Base-by-base conservation (phyloP, 1,284 basidiomycete species). In the Lignosus rhinocerotis region DNA sequence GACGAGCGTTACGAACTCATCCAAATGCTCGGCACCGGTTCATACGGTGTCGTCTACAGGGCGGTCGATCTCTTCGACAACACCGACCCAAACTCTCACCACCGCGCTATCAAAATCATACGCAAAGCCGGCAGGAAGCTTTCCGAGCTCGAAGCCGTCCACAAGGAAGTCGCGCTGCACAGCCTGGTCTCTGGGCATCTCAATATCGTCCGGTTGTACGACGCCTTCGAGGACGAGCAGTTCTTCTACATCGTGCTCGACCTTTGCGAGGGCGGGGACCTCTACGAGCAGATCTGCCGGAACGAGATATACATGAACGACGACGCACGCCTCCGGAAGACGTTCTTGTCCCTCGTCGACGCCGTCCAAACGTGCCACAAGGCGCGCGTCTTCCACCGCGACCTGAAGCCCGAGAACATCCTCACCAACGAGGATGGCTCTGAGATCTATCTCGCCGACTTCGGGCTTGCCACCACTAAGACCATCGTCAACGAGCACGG, bases 371-470 rank as follows among this genome's bases (percentile, higher is more conserved):
- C 80, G 64, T 87, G 85, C 69, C 87, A 90, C 70, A 66, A 71
- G 38, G 73, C 79, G 57, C 80, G 81, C 41, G 82, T 89, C 71
- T 86, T 77, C 70, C 87, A 89, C 70, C 84, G 87, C n/a, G 88
- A 90, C 66, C 76, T 91, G 55, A 91, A 90, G 72, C 88, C 88
- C 2, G 88, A 90, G 68, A 90, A 92, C 73, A 84, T 90, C 62
- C 76, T 90, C n/a, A 84, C 82, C 64, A 80, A 50, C 25, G 60
- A 59, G 41, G 66, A 71, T 52, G 84, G 85, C 34, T 73, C 74
- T 55, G 74, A 76, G 60, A 77, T 90, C 33, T 79, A 81, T 36
- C 69, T 90, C 34, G 61, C 86, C 44, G 88, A 92, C 75, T 92
- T 90, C 72, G 88, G 88, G 3, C 76, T 90, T 42, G 85, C 87